Conservation (phyloP, 2,329 filamentous ascomycete genomes). For the Corniculantispora saksenae region DNA sequence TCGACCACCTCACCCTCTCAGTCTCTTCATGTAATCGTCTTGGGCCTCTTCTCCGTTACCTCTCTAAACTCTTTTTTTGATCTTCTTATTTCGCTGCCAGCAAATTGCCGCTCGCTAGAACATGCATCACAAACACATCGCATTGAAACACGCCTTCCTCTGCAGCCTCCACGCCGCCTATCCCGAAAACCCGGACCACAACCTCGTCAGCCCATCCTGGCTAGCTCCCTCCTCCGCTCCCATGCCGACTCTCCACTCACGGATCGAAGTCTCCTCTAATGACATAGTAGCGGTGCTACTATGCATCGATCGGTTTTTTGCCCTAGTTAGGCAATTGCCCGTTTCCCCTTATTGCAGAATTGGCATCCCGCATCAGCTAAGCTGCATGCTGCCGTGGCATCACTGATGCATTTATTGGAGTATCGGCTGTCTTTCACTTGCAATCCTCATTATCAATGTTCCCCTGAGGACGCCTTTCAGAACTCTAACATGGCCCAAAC, state of each 20-base stretch:
- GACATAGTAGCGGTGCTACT: not conserved
- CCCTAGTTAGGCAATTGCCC: conserved; percentile 1
- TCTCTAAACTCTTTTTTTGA: not conserved
- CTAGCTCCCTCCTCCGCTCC: not conserved
- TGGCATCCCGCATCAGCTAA: not conserved
- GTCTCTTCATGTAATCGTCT: not conserved
- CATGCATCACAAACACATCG: not conserved
- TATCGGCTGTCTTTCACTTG: too few relatives aligned
- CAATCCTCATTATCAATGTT: too few relatives aligned
- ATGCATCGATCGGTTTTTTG: conserved; percentile 8
- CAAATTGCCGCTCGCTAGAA: not conserved
- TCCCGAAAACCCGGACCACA: not conserved
- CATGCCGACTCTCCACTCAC: not conserved
- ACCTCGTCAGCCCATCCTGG: not conserved
- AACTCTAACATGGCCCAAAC: too few relatives aligned
- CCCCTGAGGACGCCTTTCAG: too few relatives aligned
- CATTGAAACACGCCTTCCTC: not conserved
- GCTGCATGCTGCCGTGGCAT: too few relatives aligned
- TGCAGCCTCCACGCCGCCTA: not conserved
- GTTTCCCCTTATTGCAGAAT: not conserved
- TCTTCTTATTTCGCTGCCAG: not conserved
- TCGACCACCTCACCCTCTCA: conserved; percentile 3
- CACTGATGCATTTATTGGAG: too few relatives aligned
- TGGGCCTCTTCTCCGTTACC: not conserved
- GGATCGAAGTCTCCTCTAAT: not conserved